Evolutionary conservation across 2,329 filamentous ascomycete species (phyloP).

Genomic region (Venturia aucupariae): DNA sequence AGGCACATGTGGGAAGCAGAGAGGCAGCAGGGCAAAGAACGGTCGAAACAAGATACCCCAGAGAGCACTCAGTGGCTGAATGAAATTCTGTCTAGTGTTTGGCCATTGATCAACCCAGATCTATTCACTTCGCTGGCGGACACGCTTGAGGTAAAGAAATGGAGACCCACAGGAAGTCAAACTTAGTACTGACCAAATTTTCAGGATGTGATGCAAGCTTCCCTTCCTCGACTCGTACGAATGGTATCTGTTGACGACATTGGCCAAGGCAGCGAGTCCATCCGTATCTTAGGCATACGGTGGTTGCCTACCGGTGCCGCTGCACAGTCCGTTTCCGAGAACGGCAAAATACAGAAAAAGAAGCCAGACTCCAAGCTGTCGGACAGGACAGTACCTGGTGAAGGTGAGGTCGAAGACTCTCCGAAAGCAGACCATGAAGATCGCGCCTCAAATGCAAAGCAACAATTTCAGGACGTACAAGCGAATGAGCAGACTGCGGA

Average conservation of each 20-base stretch:
- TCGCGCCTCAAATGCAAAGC: conserved; percentile 25
- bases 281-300: conserved; percentile 61
- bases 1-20: conserved; percentile 62
- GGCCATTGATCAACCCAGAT: conserved; percentile 68
- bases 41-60: conserved; percentile 40
- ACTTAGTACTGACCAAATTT: neutral
- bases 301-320: conserved; percentile 67
- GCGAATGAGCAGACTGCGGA: conserved; percentile 35
- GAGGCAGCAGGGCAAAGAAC: conserved; percentile 42
- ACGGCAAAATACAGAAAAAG: conserved; percentile 44
- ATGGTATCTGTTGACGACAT: conserved; percentile 71
- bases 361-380: conserved; percentile 35
- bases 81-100: conserved; percentile 55
- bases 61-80: conserved; percentile 67
- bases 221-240: conserved; percentile 56
- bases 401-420: conserved; percentile 31
- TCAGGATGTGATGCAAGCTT: conserved; percentile 67
- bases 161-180: no score
- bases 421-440: conserved; percentile 27
- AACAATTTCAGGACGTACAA: conserved; percentile 26
- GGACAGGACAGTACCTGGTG: conserved; percentile 42
- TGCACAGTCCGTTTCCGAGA: conserved; percentile 47
- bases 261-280: conserved; percentile 62
- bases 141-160: conserved; percentile 47
- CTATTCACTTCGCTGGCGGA: conserved; percentile 60